phyloP scores from a whole-genome alignment of 2,329 filamentous ascomycete species.

The Cladophialophora immunda region DNA sequence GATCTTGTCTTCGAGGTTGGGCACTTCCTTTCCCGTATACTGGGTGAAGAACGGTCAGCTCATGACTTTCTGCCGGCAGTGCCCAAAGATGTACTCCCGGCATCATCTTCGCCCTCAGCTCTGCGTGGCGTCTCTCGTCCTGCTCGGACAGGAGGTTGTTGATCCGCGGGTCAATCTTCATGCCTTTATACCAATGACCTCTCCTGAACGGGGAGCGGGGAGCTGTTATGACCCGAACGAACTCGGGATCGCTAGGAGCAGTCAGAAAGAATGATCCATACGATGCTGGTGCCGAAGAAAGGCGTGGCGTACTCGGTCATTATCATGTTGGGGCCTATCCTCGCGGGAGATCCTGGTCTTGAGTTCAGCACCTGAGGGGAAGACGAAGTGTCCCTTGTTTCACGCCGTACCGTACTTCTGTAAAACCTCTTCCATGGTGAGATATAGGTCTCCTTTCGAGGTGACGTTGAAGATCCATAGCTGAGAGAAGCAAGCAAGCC shows the following conservation, averaged over 20 bases:
- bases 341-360: conserved; percentile 34
- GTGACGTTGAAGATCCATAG: conserved; percentile 14
- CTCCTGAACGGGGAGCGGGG: conserved; percentile 19
- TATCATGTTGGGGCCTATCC: conserved; percentile 26
- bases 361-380: not conserved
- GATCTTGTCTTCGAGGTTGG: conserved; percentile 31
- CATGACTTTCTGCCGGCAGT: not conserved
- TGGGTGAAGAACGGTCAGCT: conserved; percentile 7
- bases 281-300: not conserved
- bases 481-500: conserved; percentile 14
- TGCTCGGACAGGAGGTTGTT: conserved; percentile 31
- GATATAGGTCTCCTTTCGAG: conserved; percentile 8
- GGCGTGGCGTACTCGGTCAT: conserved; percentile 6
- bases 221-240: conserved; percentile 20
- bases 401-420: conserved; percentile 9
- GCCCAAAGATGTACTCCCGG: conserved; percentile 19
- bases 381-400: not conserved
- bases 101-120: conserved; percentile 29
- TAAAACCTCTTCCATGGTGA: conserved; percentile 9
- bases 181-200: conserved; percentile 28
- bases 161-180: conserved; percentile 25
- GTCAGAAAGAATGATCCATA: not conserved
- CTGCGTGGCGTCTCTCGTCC: conserved; percentile 27
- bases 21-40: conserved; percentile 35
- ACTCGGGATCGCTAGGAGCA: conserved; percentile 18